Base-by-base conservation (phyloP, 1,139 yeast species). In the Tardiomyces blankii region DNA sequence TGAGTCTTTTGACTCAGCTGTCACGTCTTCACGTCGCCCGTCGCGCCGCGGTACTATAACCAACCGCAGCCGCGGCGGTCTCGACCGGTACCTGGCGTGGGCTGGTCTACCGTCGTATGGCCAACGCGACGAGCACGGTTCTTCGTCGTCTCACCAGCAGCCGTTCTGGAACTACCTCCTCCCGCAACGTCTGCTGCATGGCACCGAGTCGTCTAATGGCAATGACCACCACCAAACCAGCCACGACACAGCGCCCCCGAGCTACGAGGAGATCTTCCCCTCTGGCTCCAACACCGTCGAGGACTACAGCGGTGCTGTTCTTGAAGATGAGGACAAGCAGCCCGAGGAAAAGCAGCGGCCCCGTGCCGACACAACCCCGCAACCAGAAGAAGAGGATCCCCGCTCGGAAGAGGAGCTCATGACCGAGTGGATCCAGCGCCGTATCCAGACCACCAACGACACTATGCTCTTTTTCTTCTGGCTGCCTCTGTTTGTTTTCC, bases 391-490 rank as follows among this genome's bases (percentile, higher is more conserved):
- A 14, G 35, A 30, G 16, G 35, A 30, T 30, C 11, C n/a, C 9
- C 35, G 35, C 35, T 16, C 39, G 19, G 39, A 35, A 41, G 49
- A 44, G 46, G 50, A 51, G 27, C 62, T 57, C 42, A 49, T 58
- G 42, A 46, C 49, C 41, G 59, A 60, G 43, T 60, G 59, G 53
- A 46, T 51, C 42, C 51, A 51, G 40, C 59, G 60, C 42, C 56
- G 64, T 40, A 82, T 82, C 61, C 75, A 82, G 30, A 78, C 84
- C 52, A 79, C 78, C 55, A 83, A 87, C 57, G 97, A 88, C 63
- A 83, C 79, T 57, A 83, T 87, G 87, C 70, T 88, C 55, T 68
- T 87, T 48, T 84, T 87, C 60, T 88, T 88, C 73, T 88, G 97
- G 97, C 46, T 61, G 19, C 66, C 66, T 7, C 53, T 61, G 18